A percentile compares a stretch with the other conserved stretches of the same genome.
These are phyloP conservation scores for Glutinoglossum americanum DNA, from an alignment of 495 filamentous ascomycete genomes.

Conservation along the genomic window DNA sequence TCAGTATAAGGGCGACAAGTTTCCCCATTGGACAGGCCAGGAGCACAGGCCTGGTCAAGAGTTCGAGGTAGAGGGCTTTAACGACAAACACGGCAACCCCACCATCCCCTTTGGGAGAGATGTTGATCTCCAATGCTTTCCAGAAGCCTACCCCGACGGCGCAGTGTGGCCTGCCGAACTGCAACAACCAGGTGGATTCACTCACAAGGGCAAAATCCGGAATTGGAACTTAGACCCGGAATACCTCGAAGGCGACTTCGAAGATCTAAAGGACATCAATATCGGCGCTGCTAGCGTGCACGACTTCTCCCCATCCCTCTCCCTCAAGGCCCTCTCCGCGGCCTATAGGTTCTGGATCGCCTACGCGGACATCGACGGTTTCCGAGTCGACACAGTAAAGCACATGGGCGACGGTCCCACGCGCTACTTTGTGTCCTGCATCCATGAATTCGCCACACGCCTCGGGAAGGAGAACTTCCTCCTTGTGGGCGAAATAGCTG, in stretches of 20 bases:
- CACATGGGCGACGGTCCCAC: slow-evolving; percentile 14
- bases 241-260: slow-evolving; percentile 11
- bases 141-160: background rate
- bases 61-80: slow-evolving; percentile 8
- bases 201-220: slow-evolving; percentile 8
- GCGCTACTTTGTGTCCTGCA: slow-evolving; percentile 8
- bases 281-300: slow-evolving; percentile 5
- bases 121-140: background rate
- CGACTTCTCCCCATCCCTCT: slow-evolving; percentile 6
- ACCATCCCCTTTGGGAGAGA: slow-evolving; percentile 5
- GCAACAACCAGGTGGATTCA: slow-evolving; percentile 4
- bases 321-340: slow-evolving; percentile 6
- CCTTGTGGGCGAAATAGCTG: slow-evolving; percentile 11
- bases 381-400: slow-evolving; percentile 13
- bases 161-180: slow-evolving; percentile 12
- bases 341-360: slow-evolving; percentile 15
- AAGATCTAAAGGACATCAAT: slow-evolving; percentile 10
- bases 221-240: slow-evolving; percentile 11
- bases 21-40: background rate
- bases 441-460: slow-evolving; percentile 9
- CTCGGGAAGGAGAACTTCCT: slow-evolving; percentile 13
- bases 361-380: slow-evolving; percentile 12
- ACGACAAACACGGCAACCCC: slow-evolving; percentile 5
- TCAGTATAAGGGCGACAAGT: slow-evolving; percentile 7
- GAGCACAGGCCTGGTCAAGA: background rate